Base-by-base conservation (phyloP, 306 rosid genomes). In the Arachis hypogaea region DNA sequence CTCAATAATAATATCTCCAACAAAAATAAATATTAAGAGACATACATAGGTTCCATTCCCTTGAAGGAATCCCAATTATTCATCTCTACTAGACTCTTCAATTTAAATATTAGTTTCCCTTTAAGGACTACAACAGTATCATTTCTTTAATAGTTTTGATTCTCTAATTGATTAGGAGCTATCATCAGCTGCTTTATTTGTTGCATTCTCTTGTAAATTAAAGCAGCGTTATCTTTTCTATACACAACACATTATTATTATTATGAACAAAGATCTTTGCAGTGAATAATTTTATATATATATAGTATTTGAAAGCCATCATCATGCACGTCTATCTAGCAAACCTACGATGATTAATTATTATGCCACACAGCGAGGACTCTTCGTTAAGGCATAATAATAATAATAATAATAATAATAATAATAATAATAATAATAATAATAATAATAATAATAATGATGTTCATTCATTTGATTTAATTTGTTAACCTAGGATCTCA, bases 341-440 rank as follows among this genome's bases (percentile, higher is more conserved):
- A 66, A 82, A 79, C 76, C 82, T 72, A 71, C 12, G 73, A 75
- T 83, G 71, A 67, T 71, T 79, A 63, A 76, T 76, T 52, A 76
- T 72, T 52, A 43, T 79, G 82, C 52, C 64, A 76, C 73, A 83
- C 87, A 83, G 84, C 87, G 72, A 83, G 65, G 79, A 76, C 59
- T 71, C 69, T 76, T 68, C 14, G 46, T 71, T 61, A 71, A 42
- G 79, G 72, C 73, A 79, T 58, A 72, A 79, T 72, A 67, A 83
- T 79, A 22, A 22, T 22, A 22, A 22, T 22, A 22, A 22, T 22
- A 22, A 22, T 22, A 22, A 22, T 22, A 22, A 22, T 22, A 22
- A 22, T 22, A 22, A 22, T 22, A 22, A 22, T 22, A 22, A 22
- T 22, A 22, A 22, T 22, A 22, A 22, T 22, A 22, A 22, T 22